These are phyloP conservation scores for Leucaena leucocephala DNA, from an alignment of 306 rosid species.

Conservation along the genomic window DNA sequence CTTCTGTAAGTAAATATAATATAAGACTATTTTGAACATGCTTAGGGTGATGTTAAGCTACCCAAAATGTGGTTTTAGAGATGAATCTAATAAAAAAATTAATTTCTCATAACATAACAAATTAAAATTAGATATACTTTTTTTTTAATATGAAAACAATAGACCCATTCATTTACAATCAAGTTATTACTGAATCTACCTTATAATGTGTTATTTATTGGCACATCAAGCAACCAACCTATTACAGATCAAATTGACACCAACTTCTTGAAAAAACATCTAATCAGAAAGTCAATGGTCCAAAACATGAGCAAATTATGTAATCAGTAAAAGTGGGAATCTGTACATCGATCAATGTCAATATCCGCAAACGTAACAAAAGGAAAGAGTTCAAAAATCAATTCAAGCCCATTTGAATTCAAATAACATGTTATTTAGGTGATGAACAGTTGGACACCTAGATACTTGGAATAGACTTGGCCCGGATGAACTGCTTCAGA, in stretches of 20 bases:
- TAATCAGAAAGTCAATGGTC: slow-evolving; percentile 18
- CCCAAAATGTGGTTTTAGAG: too few species aligned
- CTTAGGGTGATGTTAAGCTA: not conserved
- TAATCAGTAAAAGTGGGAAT: slow-evolving; percentile 26
- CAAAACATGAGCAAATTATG: slow-evolving; percentile 34
- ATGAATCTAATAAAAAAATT: too few species aligned
- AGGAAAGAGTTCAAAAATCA: not conserved
- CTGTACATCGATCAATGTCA: slow-evolving; percentile 4
- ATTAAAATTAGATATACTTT: too few species aligned
- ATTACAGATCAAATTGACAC: slow-evolving; percentile 22
- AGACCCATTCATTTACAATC: not conserved
- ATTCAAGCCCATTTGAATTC: not conserved
- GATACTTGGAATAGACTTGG: slow-evolving; percentile 75
- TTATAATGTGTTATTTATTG: not conserved
- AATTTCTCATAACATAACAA: too few species aligned
- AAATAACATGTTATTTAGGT: not conserved
- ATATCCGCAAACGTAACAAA: not conserved
- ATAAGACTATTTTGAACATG: not conserved
- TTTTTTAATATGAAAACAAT: too few species aligned
- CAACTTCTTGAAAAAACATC: slow-evolving; percentile 14
- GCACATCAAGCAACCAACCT: not conserved
- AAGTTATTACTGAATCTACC: not conserved
- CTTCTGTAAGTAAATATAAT: too few species aligned
- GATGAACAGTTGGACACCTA: slow-evolving; percentile 19
- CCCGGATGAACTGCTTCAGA: slow-evolving; percentile 73